Conservation (phyloP, 495 filamentous ascomycete species). For the Evansstolkia leycettana region DNA sequence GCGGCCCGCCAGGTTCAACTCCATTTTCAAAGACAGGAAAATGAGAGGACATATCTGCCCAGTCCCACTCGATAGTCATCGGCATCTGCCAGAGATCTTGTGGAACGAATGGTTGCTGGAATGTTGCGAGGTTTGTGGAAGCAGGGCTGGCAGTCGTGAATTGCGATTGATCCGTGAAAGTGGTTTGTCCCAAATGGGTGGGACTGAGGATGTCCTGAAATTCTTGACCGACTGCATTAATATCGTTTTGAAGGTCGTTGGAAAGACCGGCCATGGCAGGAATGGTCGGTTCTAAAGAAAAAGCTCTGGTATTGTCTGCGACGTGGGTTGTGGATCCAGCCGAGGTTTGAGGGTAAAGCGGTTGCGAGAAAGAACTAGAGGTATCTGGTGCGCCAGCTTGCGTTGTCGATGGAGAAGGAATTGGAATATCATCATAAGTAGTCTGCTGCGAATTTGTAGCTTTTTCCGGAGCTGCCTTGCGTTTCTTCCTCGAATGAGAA, state of each 20-base stretch:
- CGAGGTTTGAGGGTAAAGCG: constrained; percentile 18
- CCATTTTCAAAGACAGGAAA: constrained; percentile 27
- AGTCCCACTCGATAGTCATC: constrained; percentile 97
- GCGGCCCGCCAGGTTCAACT: constrained; percentile 10
- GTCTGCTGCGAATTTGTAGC: constrained; percentile 6
- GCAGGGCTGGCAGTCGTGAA: constrained; percentile 22
- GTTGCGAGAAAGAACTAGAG: constrained; percentile 21
- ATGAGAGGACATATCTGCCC: constrained; percentile 70
- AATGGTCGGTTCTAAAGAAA: constrained; percentile 20
- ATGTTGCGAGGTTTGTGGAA: constrained; percentile 37
- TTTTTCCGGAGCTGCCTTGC: constrained; percentile 48
- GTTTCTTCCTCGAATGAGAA: constrained; percentile 60
- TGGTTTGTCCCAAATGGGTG: constrained; percentile 22
- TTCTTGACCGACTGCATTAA: constrained; percentile 24
- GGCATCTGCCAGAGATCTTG: constrained; percentile 94
- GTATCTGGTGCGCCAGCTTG: constrained; percentile 15
- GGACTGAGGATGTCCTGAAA: constrained; percentile 29
- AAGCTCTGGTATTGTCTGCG: constrained; percentile 16
- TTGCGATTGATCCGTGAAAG: constrained; percentile 32
- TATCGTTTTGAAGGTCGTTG: constrained; percentile 14
- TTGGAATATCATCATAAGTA: constrained; percentile 12
- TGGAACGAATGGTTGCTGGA: constrained; percentile 91
- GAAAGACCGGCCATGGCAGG: constrained; percentile 10
- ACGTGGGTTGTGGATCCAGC: constrained; percentile 12
- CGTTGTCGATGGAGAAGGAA: constrained; percentile 12